Percentiles rank a stretch among this genome's conserved stretches.
Evolutionary conservation across 192 early-diverging fungal species (phyloP).

Genomic region (Backusella macrospora): DNA sequence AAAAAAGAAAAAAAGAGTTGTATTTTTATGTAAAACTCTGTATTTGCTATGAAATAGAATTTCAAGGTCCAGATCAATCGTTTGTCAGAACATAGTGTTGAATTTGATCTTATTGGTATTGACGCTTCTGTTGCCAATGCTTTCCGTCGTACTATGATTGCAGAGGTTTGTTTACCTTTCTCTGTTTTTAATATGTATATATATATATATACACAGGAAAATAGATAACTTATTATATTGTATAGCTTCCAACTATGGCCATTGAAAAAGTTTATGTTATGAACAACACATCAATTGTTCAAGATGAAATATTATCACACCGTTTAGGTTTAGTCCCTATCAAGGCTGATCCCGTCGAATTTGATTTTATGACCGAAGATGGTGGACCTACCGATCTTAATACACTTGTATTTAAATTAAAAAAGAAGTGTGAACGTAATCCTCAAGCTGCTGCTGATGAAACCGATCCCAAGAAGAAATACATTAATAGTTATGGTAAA

Average conservation of each 20-base stretch:
- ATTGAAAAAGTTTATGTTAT: conserved; percentile 92
- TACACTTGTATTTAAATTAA: conserved; percentile 89
- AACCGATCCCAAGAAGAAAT: conserved; percentile 74
- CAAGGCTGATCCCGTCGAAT: conserved; percentile 78
- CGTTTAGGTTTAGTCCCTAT: conserved; percentile 93
- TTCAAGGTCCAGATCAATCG: conserved; percentile 74
- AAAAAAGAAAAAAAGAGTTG: not conserved
- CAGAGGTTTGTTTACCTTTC: conserved; percentile 61
- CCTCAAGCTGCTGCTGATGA: conserved; percentile 61
- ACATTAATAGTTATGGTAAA: conserved; percentile 68
- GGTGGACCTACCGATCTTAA: conserved; percentile 88
- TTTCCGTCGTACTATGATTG: conserved; percentile 89
- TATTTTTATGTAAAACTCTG: not conserved
- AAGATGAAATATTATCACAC: conserved; percentile 93
- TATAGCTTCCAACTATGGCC: conserved; percentile 92
- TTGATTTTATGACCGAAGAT: conserved; percentile 74
- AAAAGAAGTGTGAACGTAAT: conserved; percentile 72
- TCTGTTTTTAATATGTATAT: not conserved
- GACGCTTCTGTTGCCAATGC: conserved; percentile 96
- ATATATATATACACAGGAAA: not conserved
- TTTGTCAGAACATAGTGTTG: conserved; percentile 74
- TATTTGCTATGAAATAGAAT: conserved; percentile 45
- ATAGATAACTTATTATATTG: not conserved
- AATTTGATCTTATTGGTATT: conserved; percentile 95
- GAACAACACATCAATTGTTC: conserved; percentile 90